Conservation (phyloP, 2,329 filamentous ascomycete genomes). For the Phyllosticta citrichinensis region DNA sequence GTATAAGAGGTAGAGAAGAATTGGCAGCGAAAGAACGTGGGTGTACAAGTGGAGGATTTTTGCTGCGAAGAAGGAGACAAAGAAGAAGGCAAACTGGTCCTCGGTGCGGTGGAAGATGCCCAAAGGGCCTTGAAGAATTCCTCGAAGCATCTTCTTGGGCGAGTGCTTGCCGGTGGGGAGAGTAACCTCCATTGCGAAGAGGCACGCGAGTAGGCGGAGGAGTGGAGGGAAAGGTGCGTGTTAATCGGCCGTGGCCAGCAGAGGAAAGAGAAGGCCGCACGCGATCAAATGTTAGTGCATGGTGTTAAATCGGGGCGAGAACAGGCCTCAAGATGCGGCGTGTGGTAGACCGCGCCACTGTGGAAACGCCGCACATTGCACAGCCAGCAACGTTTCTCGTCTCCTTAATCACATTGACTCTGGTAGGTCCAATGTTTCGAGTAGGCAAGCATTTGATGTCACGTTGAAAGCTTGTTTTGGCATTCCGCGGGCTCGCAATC, state of each 20-base stretch:
- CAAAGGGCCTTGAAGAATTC: background rate
- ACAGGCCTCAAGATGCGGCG: background rate
- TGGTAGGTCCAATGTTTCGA: background rate
- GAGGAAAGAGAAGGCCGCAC: background rate
- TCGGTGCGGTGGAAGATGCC: conserved; percentile 5
- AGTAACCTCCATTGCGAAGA: background rate
- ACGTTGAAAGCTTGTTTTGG: background rate
- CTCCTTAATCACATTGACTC: background rate
- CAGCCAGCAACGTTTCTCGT: background rate
- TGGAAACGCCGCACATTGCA: background rate
- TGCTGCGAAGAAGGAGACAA: conserved; percentile 23
- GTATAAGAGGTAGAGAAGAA: conserved; percentile 26
- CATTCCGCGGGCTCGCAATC: background rate
- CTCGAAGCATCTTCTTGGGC: background rate
- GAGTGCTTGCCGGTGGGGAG: background rate
- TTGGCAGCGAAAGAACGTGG: conserved; percentile 24
- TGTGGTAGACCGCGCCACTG: background rate
- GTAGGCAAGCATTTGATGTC: background rate
- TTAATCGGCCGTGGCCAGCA: background rate
- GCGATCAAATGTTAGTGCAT: background rate
- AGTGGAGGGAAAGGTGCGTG: background rate
- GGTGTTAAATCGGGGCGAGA: background rate
- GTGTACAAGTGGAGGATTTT: conserved; percentile 26
- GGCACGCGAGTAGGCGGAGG: background rate
- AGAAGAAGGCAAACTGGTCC: conserved; percentile 20